A percentile compares a stretch with the other conserved stretches of the same genome.
Evolutionary conservation across 345 rosid genomes (phyloP).

Genomic region (Moringa oleifera): DNA sequence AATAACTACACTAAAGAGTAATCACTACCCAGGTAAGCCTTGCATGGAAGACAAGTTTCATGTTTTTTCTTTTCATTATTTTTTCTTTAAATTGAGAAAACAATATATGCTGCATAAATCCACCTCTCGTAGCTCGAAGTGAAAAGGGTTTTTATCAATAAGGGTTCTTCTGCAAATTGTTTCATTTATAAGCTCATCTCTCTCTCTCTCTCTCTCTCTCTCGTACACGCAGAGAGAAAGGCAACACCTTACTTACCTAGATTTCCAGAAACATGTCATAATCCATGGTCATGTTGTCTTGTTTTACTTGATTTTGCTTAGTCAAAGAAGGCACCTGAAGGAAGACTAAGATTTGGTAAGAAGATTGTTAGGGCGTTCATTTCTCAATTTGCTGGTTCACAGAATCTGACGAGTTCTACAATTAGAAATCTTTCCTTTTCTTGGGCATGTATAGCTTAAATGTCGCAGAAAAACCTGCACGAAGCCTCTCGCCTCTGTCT

Average conservation of each 20-base stretch:
- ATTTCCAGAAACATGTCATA: neutral
- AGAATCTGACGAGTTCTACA: neutral
- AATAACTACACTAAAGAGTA: neutral
- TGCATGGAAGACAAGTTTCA: conserved; percentile 3
- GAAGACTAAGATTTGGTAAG: conserved; percentile 16
- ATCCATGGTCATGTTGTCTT: conserved; percentile 3
- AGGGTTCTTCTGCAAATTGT: too few relatives aligned
- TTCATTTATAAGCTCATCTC: neutral
- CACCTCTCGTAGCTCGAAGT: too few relatives aligned
- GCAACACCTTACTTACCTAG: too few relatives aligned
- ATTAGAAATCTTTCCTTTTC: neutral
- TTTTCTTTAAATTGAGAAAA: too few relatives aligned
- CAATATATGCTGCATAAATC: too few relatives aligned
- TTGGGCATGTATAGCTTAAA: too few relatives aligned
- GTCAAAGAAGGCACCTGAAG: conserved; percentile 22
- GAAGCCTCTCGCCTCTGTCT: too few relatives aligned
- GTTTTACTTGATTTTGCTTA: conserved; percentile 5
- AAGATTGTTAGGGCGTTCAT: conserved; percentile 9
- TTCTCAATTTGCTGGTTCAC: conserved; percentile 3
- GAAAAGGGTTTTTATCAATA: too few relatives aligned
- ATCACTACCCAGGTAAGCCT: conserved; percentile 17
- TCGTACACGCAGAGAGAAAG: too few relatives aligned
- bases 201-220: neutral
- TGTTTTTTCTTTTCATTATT: conserved; percentile 2
- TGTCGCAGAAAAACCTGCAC: too few relatives aligned